Evolutionary conservation across 2,329 filamentous ascomycete genomes (phyloP).

Genomic region (Cercospora sesami): DNA sequence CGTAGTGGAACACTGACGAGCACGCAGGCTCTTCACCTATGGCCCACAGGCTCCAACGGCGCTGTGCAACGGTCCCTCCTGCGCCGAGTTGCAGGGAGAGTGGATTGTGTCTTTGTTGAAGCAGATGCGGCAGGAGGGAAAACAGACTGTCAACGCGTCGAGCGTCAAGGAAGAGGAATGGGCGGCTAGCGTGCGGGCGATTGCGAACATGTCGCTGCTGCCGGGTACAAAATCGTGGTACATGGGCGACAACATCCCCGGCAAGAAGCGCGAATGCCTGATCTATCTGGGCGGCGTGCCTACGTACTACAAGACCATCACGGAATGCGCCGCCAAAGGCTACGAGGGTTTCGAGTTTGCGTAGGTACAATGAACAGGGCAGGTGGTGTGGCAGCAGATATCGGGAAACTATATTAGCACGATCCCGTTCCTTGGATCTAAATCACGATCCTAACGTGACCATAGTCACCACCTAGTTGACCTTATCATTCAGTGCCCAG

Average conservation of each 20-base stretch:
- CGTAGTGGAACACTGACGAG: not conserved
- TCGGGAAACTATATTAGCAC: too few relatives aligned
- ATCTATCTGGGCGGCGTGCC: constrained; percentile 19
- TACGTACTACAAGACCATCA: constrained; percentile 7
- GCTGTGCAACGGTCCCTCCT: constrained; percentile 44
- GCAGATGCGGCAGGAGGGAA: constrained; percentile 18
- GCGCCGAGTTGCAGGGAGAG: constrained; percentile 42
- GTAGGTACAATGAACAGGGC: not conserved
- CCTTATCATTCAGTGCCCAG: too few relatives aligned
- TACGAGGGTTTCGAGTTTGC: constrained; percentile 9
- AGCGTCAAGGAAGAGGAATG: constrained; percentile 35
- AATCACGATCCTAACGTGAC: too few relatives aligned
- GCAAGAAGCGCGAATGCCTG: constrained; percentile 43
- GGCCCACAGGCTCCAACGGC: constrained; percentile 48
- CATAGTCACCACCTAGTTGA: too few relatives aligned
- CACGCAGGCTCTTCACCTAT: constrained; percentile 31
- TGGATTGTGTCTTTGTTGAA: constrained; percentile 33
- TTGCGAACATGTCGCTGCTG: constrained; percentile 44
- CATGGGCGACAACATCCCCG: constrained; percentile 46
- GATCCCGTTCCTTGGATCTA: too few relatives aligned
- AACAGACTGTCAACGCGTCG: constrained; percentile 31
- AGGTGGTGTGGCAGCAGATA: too few relatives aligned
- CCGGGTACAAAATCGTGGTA: constrained; percentile 33
- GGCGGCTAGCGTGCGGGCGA: constrained; percentile 38
- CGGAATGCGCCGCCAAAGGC: constrained; percentile 9